Conservation (phyloP, 2,329 filamentous ascomycete genomes). For the Cladosporium oxysporum region DNA sequence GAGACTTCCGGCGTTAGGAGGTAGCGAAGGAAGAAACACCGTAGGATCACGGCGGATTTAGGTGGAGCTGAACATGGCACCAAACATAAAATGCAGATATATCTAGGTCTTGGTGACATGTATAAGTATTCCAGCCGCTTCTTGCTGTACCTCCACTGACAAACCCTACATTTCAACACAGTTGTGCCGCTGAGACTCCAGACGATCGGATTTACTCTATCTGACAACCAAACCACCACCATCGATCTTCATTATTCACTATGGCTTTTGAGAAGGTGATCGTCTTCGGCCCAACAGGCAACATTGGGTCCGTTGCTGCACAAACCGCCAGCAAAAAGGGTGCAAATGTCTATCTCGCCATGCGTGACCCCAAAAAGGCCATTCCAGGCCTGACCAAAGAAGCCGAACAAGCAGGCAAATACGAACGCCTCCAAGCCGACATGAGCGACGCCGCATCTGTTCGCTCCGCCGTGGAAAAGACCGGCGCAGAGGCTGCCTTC, state of each 20-base stretch:
- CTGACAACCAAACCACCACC: neutral
- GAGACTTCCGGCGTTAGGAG: neutral
- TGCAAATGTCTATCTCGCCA: slow-evolving; percentile 50
- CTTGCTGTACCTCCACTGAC: neutral
- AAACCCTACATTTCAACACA: neutral
- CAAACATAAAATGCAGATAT: neutral
- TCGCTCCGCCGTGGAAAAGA: slow-evolving; percentile 41
- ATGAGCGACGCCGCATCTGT: slow-evolving; percentile 47
- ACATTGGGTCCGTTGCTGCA: slow-evolving; percentile 46
- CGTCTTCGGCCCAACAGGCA: slow-evolving; percentile 54
- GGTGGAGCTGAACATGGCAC: neutral
- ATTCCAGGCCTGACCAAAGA: slow-evolving; percentile 40
- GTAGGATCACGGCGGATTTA: neutral
- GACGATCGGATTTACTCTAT: neutral
- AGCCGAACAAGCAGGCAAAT: slow-evolving; percentile 36
- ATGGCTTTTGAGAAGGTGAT: slow-evolving; percentile 37
- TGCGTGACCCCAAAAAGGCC: slow-evolving; percentile 49
- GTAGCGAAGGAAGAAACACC: neutral
- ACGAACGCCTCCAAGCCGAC: slow-evolving; percentile 48
- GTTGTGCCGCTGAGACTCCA: neutral
- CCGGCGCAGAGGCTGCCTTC: slow-evolving; percentile 52
- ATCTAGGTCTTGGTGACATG: neutral
- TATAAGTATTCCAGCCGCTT: neutral
- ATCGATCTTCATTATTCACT: neutral
- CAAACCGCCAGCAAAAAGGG: slow-evolving; percentile 43